Evolutionary conservation across 805 yeast species (phyloP).

Genomic region (Helenozyma rhizophorensis): DNA sequence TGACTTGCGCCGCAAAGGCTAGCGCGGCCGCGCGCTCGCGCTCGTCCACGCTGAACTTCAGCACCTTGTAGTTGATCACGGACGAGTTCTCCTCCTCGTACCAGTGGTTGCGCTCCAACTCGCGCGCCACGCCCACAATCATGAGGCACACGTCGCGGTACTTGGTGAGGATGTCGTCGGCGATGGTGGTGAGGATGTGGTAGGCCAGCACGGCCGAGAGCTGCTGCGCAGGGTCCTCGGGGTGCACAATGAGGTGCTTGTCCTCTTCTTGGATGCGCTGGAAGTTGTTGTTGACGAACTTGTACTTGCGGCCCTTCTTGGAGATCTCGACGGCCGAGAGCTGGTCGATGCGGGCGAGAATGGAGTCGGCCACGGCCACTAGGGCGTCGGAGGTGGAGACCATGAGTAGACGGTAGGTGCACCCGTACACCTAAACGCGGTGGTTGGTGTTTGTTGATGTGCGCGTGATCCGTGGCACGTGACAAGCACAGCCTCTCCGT

Average conservation of each 20-base stretch:
- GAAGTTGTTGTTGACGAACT: conserved; percentile 44
- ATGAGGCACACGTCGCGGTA: conserved; percentile 42
- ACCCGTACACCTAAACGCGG: no score
- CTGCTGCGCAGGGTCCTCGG: conserved; percentile 23
- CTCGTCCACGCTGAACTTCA: conserved; percentile 28
- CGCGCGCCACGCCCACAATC: conserved; percentile 47
- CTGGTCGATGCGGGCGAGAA: conserved; percentile 30
- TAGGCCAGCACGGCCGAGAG: conserved; percentile 41
- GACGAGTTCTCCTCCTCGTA: conserved; percentile 42
- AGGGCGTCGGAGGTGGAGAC: conserved; percentile 28
- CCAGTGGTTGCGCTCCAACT: conserved; percentile 47
- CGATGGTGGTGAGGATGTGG: conserved; percentile 33
- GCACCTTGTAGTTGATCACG: conserved; percentile 32
- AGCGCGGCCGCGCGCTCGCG: conserved; percentile 23
- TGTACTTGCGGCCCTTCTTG: conserved; percentile 46
- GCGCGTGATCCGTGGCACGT: no score
- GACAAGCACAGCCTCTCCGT: no score
- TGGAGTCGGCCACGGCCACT: conserved; percentile 30
- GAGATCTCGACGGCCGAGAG: conserved; percentile 33
- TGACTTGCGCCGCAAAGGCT: conserved; percentile 21
- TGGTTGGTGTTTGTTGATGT: no score
- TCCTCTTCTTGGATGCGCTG: conserved; percentile 46
- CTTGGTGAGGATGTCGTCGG: conserved; percentile 25
- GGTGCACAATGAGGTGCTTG: conserved; percentile 42
- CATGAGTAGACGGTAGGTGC: no score